These are phyloP conservation scores for Insectozyma bohioensis DNA, from an alignment of 1,139 yeast species.

Conservation along the genomic window DNA sequence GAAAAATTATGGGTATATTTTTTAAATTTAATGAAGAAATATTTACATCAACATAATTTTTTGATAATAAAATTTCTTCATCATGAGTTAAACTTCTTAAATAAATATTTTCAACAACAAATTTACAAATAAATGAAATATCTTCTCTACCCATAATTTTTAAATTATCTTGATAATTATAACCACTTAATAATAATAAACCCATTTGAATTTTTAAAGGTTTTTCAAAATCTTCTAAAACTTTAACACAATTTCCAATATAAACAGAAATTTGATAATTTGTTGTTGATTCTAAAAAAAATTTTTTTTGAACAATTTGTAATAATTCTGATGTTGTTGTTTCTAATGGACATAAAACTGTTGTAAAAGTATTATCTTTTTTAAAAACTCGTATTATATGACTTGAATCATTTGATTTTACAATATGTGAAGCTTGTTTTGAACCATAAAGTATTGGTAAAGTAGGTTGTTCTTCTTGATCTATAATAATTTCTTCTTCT, in stretches of 20 bases:
- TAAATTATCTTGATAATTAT: slow-evolving; percentile 69
- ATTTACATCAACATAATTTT: slow-evolving; percentile 74
- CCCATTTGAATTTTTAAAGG: slow-evolving; percentile 81
- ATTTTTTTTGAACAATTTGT: slow-evolving; percentile 67
- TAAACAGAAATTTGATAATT: slow-evolving; percentile 80
- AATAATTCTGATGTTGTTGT: slow-evolving; percentile 78
- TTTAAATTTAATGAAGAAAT: slow-evolving; percentile 74
- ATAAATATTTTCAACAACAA: slow-evolving; percentile 72
- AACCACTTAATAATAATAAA: slow-evolving; percentile 75
- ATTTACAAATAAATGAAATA: slow-evolving; percentile 80
- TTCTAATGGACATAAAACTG: slow-evolving; percentile 71
- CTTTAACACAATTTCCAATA: slow-evolving; percentile 77
- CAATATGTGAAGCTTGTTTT: slow-evolving; percentile 26
- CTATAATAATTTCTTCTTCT: slow-evolving; percentile 7
- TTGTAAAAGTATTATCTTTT: slow-evolving; percentile 80
- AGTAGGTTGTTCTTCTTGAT: slow-evolving; percentile 2
- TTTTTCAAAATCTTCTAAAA: slow-evolving; percentile 67
- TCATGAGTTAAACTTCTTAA: slow-evolving; percentile 67
- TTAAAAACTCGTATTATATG: slow-evolving; percentile 70
- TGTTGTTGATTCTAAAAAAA: slow-evolving; percentile 65
- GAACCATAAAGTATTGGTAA: slow-evolving; percentile 41
- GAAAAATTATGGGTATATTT: slow-evolving; percentile 81
- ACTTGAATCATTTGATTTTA: slow-evolving; percentile 21
- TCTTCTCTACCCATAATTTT: slow-evolving; percentile 86
- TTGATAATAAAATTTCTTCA: slow-evolving; percentile 62